Conservation (phyloP, 495 filamentous ascomycete species). For the Hypomontagnella submonticulosa region DNA sequence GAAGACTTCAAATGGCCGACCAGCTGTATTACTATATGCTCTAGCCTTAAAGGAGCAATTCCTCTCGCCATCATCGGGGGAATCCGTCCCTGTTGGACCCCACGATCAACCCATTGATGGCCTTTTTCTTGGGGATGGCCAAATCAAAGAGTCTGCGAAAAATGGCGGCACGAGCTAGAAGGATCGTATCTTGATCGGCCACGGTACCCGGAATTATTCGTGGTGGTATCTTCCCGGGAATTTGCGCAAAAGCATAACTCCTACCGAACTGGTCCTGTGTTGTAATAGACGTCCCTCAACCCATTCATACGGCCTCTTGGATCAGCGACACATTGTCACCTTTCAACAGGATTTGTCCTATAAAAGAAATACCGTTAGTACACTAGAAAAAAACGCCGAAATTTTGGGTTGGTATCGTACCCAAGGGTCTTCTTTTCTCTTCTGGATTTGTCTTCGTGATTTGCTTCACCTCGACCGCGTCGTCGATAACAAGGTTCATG, state of each 20-base stretch:
- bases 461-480: constrained; percentile 91
- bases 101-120: constrained; percentile 60
- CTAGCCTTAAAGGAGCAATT: constrained; percentile 90
- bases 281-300: constrained; percentile 4
- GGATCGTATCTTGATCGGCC: constrained; percentile 26
- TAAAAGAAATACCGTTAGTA: constrained; percentile 46
- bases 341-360: constrained; percentile 96
- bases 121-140: constrained; percentile 59
- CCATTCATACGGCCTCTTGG: constrained; percentile 63
- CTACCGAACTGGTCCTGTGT: constrained; percentile 8
- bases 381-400: not conserved
- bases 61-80: constrained; percentile 63
- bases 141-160: constrained; percentile 52
- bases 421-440: constrained; percentile 81
- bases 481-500: constrained; percentile 98
- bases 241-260: constrained; percentile 15
- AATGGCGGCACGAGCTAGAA: constrained; percentile 36
- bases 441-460: constrained; percentile 79
- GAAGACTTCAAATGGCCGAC: constrained; percentile 64
- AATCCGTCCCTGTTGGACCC: constrained; percentile 70
- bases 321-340: constrained; percentile 98
- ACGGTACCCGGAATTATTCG: constrained; percentile 19
- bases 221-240: constrained; percentile 11
- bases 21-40: constrained; percentile 74
- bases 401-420: constrained; percentile 63